A percentile compares a stretch with the other conserved stretches of the same genome.
Evolutionary conservation across 169 alveolate species (phyloP).

Genomic region (Plasmodium gonderi): DNA sequence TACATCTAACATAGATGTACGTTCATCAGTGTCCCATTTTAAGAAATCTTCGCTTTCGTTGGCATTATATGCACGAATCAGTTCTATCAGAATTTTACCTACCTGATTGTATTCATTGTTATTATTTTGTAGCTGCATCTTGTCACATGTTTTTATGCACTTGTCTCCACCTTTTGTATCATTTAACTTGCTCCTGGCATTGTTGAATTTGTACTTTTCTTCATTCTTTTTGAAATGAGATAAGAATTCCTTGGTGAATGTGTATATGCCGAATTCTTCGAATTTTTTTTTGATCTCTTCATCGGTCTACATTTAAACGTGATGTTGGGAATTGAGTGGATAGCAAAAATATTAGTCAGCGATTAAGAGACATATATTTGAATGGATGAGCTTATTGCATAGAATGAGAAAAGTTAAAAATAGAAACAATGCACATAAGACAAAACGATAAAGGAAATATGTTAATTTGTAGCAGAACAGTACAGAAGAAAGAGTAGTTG

Average conservation of each 20-base stretch:
- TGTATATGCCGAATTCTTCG: slow-evolving; percentile 51
- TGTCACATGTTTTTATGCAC: neutral
- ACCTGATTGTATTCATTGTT: slow-evolving; percentile 24
- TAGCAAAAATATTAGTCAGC: too few species aligned
- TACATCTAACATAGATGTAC: neutral
- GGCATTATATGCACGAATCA: slow-evolving; percentile 16
- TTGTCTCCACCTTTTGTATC: neutral
- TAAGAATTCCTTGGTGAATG: slow-evolving; percentile 43
- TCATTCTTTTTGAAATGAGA: slow-evolving; percentile 41
- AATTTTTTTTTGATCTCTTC: slow-evolving; percentile 39
- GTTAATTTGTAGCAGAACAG: too few species aligned
- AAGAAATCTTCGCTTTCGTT: neutral
- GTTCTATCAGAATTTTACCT: slow-evolving; percentile 21
- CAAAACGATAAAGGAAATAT: too few species aligned
- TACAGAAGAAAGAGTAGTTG: too few species aligned
- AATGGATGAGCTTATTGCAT: too few species aligned
- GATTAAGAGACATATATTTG: too few species aligned
- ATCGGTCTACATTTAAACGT: slow-evolving; percentile 8
- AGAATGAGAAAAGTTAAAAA: too few species aligned
- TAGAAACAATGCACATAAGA: too few species aligned
- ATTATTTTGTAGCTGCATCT: neutral
- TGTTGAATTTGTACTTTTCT: slow-evolving; percentile 56
- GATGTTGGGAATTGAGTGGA: neutral
- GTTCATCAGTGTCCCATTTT: neutral
- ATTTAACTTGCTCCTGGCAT: neutral